phyloP scores from a whole-genome alignment of 2,329 filamentous ascomycete species.

The Colletotrichum spaethianum region DNA sequence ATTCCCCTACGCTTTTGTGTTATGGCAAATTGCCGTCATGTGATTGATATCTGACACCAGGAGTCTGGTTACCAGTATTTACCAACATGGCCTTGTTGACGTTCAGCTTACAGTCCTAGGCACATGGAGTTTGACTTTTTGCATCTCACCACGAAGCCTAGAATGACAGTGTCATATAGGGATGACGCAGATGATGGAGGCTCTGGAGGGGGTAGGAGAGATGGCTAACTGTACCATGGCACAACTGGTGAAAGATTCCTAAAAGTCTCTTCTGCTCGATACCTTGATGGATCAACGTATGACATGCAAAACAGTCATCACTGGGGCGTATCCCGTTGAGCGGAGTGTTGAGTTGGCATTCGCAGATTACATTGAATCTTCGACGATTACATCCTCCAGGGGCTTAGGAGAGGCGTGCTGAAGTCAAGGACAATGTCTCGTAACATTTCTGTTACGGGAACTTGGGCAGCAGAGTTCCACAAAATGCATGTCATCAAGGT shows the following conservation, averaged over 20 bases:
- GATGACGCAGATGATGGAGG: neutral
- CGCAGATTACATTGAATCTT: neutral
- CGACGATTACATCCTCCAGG: neutral
- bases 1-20: too few species aligned
- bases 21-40: too few species aligned
- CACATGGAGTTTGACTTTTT: neutral
- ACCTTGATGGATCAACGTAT: neutral
- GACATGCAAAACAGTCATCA: neutral
- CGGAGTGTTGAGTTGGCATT: neutral
- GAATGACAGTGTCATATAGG: neutral
- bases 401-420: neutral
- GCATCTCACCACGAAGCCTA: neutral
- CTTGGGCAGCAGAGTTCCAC: neutral
- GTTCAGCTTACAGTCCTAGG: neutral
- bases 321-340: neutral
- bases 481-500: neutral
- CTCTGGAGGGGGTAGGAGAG: neutral
- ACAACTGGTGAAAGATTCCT: neutral
- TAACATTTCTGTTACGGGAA: neutral
- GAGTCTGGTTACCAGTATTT: too few species aligned
- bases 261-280: neutral
- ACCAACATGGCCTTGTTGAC: neutral
- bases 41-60: too few species aligned
- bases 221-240: too few species aligned
- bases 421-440: neutral